Percentiles rank a stretch among this genome's conserved stretches.
Conservation (phyloP, 208 protist species). For the Trypanosoma vivax region DNA sequence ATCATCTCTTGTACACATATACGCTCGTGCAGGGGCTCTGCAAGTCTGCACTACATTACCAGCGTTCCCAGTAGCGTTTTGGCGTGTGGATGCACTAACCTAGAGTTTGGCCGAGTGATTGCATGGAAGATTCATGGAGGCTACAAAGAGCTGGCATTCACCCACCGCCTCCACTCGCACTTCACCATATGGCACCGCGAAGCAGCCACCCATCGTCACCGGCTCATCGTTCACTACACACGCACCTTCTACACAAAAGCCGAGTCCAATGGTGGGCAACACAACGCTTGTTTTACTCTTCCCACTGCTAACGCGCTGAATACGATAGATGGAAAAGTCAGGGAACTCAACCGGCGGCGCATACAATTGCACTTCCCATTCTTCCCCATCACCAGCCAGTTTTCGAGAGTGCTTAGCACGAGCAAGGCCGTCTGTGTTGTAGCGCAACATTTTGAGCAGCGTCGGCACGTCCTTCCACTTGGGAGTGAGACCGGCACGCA, state of each 20-base stretch:
- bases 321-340: conserved; percentile 79
- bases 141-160: conserved; percentile 69
- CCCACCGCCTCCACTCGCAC: conserved; percentile 47
- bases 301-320: conserved; percentile 32
- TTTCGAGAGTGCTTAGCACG: conserved; percentile 41
- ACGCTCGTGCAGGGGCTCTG: too few relatives aligned
- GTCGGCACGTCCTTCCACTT: conserved; percentile 96
- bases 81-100: too few relatives aligned
- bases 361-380: conserved; percentile 82
- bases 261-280: conserved; percentile 80
- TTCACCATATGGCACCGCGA: conserved; percentile 72
- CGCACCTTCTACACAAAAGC: conserved; percentile 71
- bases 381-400: conserved; percentile 16
- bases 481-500: conserved; percentile 95
- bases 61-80: too few relatives aligned
- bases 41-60: too few relatives aligned
- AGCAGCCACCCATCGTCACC: conserved; percentile 63
- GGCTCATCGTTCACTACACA: conserved; percentile 59
- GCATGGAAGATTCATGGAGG: conserved; percentile 58
- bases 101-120: conserved; percentile 21
- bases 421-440: conserved; percentile 63
- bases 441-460: conserved; percentile 90
- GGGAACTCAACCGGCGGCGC: conserved; percentile 68
- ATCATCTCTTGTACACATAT: too few relatives aligned
- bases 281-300: conserved; percentile 26